Conservation (phyloP, 768 basidiomycete genomes). For the Lyophyllum decastes region DNA sequence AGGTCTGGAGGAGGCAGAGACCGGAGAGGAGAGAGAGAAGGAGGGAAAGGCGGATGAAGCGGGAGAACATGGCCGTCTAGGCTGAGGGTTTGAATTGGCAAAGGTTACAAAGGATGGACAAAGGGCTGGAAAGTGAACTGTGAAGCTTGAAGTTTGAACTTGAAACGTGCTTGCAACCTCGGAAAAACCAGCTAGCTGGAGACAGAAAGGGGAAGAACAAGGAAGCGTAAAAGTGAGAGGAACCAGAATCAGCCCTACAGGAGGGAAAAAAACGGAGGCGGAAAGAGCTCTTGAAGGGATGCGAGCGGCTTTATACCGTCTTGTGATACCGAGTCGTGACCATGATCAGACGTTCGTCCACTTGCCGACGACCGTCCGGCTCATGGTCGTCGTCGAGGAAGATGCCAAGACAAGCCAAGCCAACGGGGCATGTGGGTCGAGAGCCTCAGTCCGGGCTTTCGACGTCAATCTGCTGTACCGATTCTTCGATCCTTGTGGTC, state of each 20-base stretch:
- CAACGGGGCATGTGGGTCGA: not conserved
- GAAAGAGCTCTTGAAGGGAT: not conserved
- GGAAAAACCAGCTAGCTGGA: not conserved
- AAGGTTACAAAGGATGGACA: not conserved
- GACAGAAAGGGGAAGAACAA: not conserved
- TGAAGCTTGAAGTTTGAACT: not conserved
- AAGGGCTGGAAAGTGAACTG: too few relatives aligned
- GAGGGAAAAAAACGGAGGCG: not conserved
- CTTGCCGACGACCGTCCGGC: not conserved
- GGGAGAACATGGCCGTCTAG: constrained; percentile 5
- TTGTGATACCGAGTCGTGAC: too few relatives aligned
- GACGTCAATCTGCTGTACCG: not conserved
- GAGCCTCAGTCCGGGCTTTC: not conserved
- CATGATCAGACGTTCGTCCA: not conserved
- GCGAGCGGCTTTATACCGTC: too few relatives aligned
- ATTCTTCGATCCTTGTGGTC: not conserved
- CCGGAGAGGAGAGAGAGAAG: not conserved
- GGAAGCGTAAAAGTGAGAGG: not conserved
- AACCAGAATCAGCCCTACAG: constrained; percentile 4
- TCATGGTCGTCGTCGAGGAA: not conserved
- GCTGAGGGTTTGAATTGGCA: not conserved
- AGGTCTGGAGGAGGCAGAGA: not conserved
- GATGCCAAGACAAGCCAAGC: not conserved
- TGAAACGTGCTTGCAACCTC: not conserved
- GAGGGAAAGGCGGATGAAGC: not conserved